Percentiles rank a stretch among this genome's conserved stretches.
These are phyloP conservation scores for Xylaria sp. DNA, from an alignment of 2,329 filamentous ascomycete species.

Conservation along the genomic window DNA sequence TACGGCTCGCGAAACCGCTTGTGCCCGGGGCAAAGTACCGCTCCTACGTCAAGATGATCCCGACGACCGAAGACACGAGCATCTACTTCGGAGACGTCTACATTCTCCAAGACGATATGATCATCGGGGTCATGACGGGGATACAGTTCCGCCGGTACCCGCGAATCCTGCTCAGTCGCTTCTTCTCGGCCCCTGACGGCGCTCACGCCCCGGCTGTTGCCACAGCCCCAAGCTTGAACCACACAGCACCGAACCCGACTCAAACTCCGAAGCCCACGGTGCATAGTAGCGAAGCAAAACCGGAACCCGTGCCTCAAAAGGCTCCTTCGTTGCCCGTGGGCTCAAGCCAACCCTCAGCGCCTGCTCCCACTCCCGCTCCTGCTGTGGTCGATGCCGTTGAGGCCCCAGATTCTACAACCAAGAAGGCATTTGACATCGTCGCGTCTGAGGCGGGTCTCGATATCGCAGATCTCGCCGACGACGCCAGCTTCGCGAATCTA, in stretches of 20 bases:
- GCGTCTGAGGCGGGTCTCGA: background rate
- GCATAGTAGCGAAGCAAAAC: background rate
- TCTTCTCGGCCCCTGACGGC: constrained; percentile 53
- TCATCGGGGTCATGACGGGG: constrained; percentile 49
- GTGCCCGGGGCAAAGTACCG: constrained; percentile 49
- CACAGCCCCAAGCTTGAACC: constrained; percentile 15
- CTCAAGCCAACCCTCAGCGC: background rate
- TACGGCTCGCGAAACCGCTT: constrained; percentile 49
- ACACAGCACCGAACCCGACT: background rate
- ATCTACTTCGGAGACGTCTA: constrained; percentile 52
- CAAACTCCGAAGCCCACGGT: background rate
- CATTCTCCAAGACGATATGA: constrained; percentile 49
- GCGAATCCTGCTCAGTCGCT: constrained; percentile 52
- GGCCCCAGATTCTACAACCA: background rate
- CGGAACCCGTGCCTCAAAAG: background rate
- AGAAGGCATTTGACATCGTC: background rate
- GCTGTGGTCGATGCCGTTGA: background rate
- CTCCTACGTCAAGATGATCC: constrained; percentile 55
- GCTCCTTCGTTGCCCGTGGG: background rate
- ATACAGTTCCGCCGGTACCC: constrained; percentile 54
- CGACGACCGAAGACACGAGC: constrained; percentile 44
- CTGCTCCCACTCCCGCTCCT: background rate
- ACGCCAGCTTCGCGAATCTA: constrained; percentile 50
- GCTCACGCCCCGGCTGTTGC: background rate
- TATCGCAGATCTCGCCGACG: constrained; percentile 35